These are phyloP conservation scores for Penicillium manginii DNA, from an alignment of 495 filamentous ascomycete species.

Conservation along the genomic window DNA sequence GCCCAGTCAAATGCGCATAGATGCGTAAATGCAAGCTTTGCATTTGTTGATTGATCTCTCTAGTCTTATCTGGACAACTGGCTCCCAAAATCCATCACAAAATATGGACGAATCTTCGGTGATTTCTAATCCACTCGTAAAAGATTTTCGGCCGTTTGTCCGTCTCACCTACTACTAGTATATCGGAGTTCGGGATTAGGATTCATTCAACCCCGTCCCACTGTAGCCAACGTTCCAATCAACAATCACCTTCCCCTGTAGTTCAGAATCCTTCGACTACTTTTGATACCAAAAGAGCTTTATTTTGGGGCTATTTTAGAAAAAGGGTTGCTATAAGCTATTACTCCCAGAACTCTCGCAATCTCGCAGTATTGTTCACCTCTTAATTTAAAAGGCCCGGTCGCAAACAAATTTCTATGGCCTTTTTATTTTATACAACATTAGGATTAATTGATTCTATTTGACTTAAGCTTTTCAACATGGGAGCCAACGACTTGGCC, in stretches of 20 bases:
- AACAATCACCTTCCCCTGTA: neutral
- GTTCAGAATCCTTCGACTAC: neutral
- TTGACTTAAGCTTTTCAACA: neutral
- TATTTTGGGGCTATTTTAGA: neutral
- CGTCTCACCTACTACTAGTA: neutral
- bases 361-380: neutral
- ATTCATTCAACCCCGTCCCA: conserved; percentile 1
- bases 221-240: neutral
- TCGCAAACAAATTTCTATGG: neutral
- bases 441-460: neutral
- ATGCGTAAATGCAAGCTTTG: no score
- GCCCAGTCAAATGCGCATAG: no score
- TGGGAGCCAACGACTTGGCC: neutral
- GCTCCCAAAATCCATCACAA: no score
- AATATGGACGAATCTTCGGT: no score
- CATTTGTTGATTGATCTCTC: no score
- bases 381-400: neutral
- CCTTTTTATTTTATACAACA: neutral
- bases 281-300: neutral
- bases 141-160: neutral
- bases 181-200: conserved; percentile 16
- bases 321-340: no score
- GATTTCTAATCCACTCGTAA: neutral
- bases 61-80: no score
- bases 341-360: neutral